Conservation (phyloP, 768 basidiomycete genomes). For the Rubroboletus satanas region DNA sequence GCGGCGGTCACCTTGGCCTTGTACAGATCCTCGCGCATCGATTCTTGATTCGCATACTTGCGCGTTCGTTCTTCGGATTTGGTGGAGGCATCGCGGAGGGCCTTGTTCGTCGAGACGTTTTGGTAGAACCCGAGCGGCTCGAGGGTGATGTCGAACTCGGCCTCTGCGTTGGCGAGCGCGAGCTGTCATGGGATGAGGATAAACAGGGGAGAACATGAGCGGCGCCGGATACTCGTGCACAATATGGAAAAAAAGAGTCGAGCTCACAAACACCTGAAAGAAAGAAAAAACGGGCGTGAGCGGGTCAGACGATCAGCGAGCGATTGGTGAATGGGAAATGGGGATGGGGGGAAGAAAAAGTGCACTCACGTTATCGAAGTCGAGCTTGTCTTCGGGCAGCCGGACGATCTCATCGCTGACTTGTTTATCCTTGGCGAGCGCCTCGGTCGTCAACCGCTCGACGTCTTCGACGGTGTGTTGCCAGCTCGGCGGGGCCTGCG, state of each 20-base stretch:
- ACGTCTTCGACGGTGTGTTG: constrained; percentile 65
- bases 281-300: background rate
- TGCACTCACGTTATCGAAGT: constrained; percentile 61
- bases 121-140: constrained; percentile 78
- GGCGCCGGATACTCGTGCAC: background rate
- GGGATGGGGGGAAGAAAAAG: background rate
- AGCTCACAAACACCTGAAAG: constrained; percentile 72
- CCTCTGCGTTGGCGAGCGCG: constrained; percentile 58
- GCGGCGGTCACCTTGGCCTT: constrained; percentile 66
- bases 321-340: no score
- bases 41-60: constrained; percentile 70
- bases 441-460: constrained; percentile 50
- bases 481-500: constrained; percentile 68
- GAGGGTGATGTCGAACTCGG: constrained; percentile 42
- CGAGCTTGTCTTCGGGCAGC: constrained; percentile 54
- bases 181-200: constrained; percentile 34
- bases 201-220: no score
- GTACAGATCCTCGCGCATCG: constrained; percentile 81
- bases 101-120: constrained; percentile 71
- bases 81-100: constrained; percentile 78
- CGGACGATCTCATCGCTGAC: constrained; percentile 60
- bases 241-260: background rate
- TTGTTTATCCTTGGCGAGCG: constrained; percentile 54
- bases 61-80: constrained; percentile 66
- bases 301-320: background rate